Percentiles rank a stretch among this genome's conserved stretches.
These are phyloP conservation scores for Trebouxia sp. DNA, from an alignment of 139 green algal species.

Conservation along the genomic window DNA sequence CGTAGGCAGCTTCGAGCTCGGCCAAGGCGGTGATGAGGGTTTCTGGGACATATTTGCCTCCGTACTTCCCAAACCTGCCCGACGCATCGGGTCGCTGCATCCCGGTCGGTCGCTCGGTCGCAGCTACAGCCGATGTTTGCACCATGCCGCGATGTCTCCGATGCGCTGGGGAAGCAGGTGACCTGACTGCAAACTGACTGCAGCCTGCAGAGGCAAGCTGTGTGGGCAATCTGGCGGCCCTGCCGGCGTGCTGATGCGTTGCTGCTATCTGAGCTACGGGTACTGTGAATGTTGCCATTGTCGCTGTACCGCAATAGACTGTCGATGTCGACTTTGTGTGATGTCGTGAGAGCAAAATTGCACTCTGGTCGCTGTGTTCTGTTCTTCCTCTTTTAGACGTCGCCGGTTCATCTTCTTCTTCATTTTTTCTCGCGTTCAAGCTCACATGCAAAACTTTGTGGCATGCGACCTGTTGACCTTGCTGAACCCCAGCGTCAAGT, in stretches of 20 bases:
- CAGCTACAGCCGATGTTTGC: neutral
- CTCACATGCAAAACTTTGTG: no score
- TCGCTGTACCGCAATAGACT: no score
- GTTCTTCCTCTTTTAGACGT: no score
- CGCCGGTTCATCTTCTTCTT: no score
- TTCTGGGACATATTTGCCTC: slow-evolving; percentile 97
- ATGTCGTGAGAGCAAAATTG: no score
- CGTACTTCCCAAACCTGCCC: slow-evolving; percentile 87
- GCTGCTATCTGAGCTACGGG: neutral
- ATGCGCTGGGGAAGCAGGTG: neutral
- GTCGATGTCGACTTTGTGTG: neutral
- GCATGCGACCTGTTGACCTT: no score
- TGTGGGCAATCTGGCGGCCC: neutral
- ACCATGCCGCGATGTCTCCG: neutral
- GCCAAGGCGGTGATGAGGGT: slow-evolving; percentile 92
- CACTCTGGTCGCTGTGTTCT: no score
- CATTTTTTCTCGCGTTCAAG: no score
- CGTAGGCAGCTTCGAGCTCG: slow-evolving; percentile 87
- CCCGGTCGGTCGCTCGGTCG: slow-evolving; percentile 17
- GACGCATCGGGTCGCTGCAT: slow-evolving; percentile 69
- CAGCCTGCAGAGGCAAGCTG: neutral
- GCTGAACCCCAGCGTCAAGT: no score
- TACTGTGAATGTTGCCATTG: neutral
- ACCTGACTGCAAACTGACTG: neutral
- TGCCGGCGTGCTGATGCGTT: neutral